These are phyloP conservation scores for Gynandropsis gynandra DNA, from an alignment of 345 rosid genomes.

Conservation along the genomic window DNA sequence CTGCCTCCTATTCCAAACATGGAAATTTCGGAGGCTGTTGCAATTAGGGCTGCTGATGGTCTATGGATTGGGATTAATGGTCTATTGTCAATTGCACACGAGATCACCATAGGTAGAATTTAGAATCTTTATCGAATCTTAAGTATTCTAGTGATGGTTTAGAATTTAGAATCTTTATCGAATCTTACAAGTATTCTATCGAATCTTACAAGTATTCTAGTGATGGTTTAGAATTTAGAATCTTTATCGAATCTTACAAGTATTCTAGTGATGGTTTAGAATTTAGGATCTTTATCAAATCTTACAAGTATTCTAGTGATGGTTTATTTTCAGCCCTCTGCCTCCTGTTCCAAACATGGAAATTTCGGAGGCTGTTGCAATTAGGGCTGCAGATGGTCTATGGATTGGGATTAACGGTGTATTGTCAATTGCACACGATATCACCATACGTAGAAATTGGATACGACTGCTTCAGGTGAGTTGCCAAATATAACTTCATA, in stretches of 20 bases:
- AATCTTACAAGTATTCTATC: neutral
- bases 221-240: constrained; percentile 3
- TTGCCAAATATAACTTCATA: neutral
- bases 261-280: neutral
- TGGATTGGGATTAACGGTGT: constrained; percentile 45
- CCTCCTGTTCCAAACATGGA: constrained; percentile 90
- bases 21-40: constrained; percentile 72
- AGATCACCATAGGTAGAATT: constrained; percentile 58
- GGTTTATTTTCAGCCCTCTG: constrained; percentile 56
- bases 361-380: constrained; percentile 61
- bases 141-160: too few relatives aligned
- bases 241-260: neutral
- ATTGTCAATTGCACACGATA: constrained; percentile 60
- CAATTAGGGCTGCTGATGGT: constrained; percentile 40
- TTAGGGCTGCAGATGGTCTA: constrained; percentile 41
- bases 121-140: too few relatives aligned
- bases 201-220: too few relatives aligned
- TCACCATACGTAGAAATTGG: constrained; percentile 55
- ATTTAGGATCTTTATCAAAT: neutral
- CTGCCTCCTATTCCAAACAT: constrained; percentile 83
- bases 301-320: neutral
- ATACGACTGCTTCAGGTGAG: constrained; percentile 61
- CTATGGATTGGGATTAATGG: constrained; percentile 46
- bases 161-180: neutral
- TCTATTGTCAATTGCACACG: constrained; percentile 56